These are phyloP conservation scores for Pelagophyceae sp. DNA, from an alignment of 352 stramenopile genomes.

Conservation along the genomic window DNA sequence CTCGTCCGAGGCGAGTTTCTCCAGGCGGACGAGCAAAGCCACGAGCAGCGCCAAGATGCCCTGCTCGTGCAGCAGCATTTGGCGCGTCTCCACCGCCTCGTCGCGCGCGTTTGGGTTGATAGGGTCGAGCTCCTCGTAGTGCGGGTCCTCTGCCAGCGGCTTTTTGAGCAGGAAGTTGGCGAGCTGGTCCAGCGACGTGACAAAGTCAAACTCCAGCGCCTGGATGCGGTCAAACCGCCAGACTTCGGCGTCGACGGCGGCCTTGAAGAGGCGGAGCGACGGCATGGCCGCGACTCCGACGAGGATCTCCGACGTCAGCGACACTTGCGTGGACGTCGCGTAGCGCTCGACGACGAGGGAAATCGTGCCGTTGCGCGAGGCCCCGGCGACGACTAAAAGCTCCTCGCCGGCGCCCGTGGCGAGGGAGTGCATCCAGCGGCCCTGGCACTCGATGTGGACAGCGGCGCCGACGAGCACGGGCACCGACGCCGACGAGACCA, in stretches of 20 bases:
- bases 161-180: constrained; percentile 21
- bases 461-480: neutral
- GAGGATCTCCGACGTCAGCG: constrained; percentile 10
- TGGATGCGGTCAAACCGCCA: neutral
- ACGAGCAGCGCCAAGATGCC: neutral
- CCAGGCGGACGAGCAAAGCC: neutral
- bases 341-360: constrained; percentile 3
- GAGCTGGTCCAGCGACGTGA: constrained; percentile 17
- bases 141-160: constrained; percentile 11
- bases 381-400: neutral
- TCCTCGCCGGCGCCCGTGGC: neutral
- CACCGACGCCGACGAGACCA: neutral
- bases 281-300: constrained; percentile 22
- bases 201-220: neutral
- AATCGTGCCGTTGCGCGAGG: neutral
- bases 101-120: neutral
- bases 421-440: neutral
- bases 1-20: constrained; percentile 11
- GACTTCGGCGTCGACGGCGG: neutral
- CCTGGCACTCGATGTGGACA: constrained; percentile 7
- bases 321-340: neutral
- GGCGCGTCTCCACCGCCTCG: neutral
- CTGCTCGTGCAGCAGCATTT: constrained; percentile 24
- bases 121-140: constrained; percentile 5
- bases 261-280: constrained; percentile 17